A percentile compares a stretch with the other conserved stretches of the same genome.
phyloP scores from a whole-genome alignment of 176 grass and related monocot species.

The Carex littledalei region DNA sequence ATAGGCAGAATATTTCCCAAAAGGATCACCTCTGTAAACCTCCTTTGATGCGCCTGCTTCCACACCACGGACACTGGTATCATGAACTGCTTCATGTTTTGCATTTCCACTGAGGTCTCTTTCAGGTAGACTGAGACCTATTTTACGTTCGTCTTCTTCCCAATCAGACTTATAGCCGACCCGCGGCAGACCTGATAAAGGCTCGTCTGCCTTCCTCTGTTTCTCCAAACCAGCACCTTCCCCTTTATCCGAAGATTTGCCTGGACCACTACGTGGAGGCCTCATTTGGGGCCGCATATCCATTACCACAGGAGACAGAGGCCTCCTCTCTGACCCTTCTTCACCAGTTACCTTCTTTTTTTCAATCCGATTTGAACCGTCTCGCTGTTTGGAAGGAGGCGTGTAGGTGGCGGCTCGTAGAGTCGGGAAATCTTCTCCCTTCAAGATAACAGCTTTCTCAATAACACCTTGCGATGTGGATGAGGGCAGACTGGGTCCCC shows the following conservation, averaged over 20 bases:
- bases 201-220: conserved; percentile 36
- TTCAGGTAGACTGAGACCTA: conserved; percentile 66
- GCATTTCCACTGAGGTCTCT: conserved; percentile 42
- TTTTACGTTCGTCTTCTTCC: conserved; percentile 96
- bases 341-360: conserved; percentile 22
- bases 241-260: conserved; percentile 21
- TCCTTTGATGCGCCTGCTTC: conserved; percentile 29
- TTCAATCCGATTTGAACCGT: conserved; percentile 50
- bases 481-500: conserved; percentile 3
- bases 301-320: conserved; percentile 27
- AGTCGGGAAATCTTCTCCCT: conserved; percentile 94
- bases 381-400: conserved; percentile 29
- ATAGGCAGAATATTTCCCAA: conserved; percentile 37
- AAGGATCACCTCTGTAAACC: conserved; percentile 48
- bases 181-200: conserved; percentile 43
- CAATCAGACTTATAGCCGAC: conserved; percentile 81
- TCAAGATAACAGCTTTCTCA: conserved; percentile 68
- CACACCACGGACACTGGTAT: conserved; percentile 8
- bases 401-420: conserved; percentile 56
- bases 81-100: conserved; percentile 46
- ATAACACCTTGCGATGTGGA: conserved; percentile 32
- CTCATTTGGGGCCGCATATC: conserved; percentile 83
- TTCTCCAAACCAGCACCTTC: conserved; percentile 28
- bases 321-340: conserved; percentile 19
- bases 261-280: conserved; percentile 26